These are phyloP conservation scores for Dentipellis fragilis DNA, from an alignment of 768 basidiomycete species.

Conservation along the genomic window DNA sequence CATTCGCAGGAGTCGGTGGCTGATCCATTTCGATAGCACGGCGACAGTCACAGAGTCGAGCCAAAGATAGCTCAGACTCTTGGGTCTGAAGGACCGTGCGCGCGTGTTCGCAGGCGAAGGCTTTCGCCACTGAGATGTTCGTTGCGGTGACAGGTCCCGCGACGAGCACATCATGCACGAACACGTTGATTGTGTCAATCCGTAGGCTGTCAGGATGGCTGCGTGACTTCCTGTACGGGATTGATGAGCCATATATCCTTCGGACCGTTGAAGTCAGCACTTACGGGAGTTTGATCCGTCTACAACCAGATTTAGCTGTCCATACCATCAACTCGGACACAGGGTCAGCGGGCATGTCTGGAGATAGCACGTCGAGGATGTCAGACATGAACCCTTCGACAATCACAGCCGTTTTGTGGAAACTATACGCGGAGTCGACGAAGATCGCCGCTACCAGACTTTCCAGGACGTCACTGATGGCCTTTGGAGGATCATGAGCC, in stretches of 20 bases:
- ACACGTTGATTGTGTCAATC: background rate
- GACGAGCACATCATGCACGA: background rate
- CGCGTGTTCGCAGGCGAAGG: background rate
- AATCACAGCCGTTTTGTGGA: constrained; percentile 54
- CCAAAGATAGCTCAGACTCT: background rate
- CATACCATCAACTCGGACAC: constrained; percentile 64
- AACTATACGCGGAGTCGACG: constrained; percentile 68
- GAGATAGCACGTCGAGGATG: constrained; percentile 48
- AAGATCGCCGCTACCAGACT: constrained; percentile 78
- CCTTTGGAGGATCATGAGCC: constrained; percentile 83
- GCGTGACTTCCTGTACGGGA: background rate
- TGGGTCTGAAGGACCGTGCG: background rate
- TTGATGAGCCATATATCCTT: background rate
- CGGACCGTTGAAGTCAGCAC: constrained; percentile 4
- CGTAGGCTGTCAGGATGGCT: background rate
- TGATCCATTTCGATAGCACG: background rate
- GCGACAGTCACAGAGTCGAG: background rate
- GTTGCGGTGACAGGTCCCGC: background rate
- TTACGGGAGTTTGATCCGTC: constrained; percentile 34
- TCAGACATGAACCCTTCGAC: constrained; percentile 59
- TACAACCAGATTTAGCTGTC: constrained; percentile 51
- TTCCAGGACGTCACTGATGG: constrained; percentile 76
- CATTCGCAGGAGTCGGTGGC: background rate
- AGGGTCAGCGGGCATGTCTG: constrained; percentile 58
- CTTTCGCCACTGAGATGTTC: background rate